Evolutionary conservation across 2,329 filamentous ascomycete genomes (phyloP), one percentile per base, ranked within the genome.

Genomic region (Penicillium sp.): DNA sequence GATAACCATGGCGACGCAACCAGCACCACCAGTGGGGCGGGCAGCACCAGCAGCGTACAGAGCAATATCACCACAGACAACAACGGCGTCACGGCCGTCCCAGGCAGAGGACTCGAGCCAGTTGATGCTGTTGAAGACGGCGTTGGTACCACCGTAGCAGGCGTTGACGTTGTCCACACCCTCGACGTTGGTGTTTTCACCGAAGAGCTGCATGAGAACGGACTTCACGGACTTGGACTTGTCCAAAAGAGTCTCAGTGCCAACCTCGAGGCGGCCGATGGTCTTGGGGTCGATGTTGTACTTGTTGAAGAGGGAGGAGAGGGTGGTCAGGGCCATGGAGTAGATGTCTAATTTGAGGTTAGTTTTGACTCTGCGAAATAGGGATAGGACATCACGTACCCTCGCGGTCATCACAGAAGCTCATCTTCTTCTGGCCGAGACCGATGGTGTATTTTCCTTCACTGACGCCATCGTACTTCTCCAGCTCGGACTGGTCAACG

Each of bases 211-310:
- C 90, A 93, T 93, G 64, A 93, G 80, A 61, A 93, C 89, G 29
- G 89, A 89, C 84, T 93, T 93, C 80, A 93, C 90, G 46, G 90
- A 93, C 84, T 93, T 93, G 74, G 90, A 93, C 82, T 93, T 93
- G 84, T 93, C 90, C 71, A 93, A 81, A 55, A 93, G 81, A 63
- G 90, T 93, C 83, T 93, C 90, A 54, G 90, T 93, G 71, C 90
- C 90, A 70, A 93, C 90, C 80, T 93, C 90, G 71, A 93, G 82
- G 69, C 90, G 88, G 66, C 90, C 90, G 73, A 93, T 86, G 62
- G 86, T 86, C 77, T 88, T 87, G 71, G 86, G 78, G 77, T 95
- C 90, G 78, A 95, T 87, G 71, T 87, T 86, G 84, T 93, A 93
- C 77, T 93, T 93, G 77, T 85, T 85, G 70, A 95, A 81, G 65